A percentile compares a stretch with the other conserved stretches of the same genome.
These are phyloP conservation scores for Hyphopichia burtonii DNA, from an alignment of 1,139 yeast species.

Conservation along the genomic window DNA sequence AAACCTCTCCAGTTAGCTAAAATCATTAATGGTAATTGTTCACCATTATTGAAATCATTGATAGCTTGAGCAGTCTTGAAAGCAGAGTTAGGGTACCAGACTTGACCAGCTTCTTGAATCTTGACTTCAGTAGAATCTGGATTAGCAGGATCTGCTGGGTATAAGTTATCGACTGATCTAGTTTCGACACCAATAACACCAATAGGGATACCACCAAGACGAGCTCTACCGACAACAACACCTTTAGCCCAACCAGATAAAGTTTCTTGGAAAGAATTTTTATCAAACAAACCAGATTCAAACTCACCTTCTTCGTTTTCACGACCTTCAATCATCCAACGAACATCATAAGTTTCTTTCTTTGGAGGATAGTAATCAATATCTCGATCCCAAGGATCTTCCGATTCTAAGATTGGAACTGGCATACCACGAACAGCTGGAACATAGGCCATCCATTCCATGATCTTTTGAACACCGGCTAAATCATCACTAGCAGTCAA, in stretches of 20 bases:
- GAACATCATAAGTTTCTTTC: slow-evolving; percentile 80
- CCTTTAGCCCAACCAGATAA: slow-evolving; percentile 98
- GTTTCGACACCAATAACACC: slow-evolving; percentile 98
- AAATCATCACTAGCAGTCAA: slow-evolving; percentile 93
- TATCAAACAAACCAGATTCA: slow-evolving; percentile 88
- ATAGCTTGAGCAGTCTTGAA: slow-evolving; percentile 99
- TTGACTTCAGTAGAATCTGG: slow-evolving; percentile 87
- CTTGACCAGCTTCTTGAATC: slow-evolving; percentile 97
- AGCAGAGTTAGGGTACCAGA: slow-evolving; percentile 99
- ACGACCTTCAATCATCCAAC: slow-evolving; percentile 93
- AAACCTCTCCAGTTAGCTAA: slow-evolving; percentile 99
- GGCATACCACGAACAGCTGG: slow-evolving; percentile 91
- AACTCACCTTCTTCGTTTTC: slow-evolving; percentile 62
- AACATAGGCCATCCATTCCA: slow-evolving; percentile 94
- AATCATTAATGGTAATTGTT: slow-evolving; percentile 94
- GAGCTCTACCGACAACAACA: slow-evolving; percentile 97
- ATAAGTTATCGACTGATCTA: slow-evolving; percentile 79
- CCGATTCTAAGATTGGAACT: slow-evolving; percentile 82
- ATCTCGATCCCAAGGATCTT: slow-evolving; percentile 91
- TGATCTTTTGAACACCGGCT: slow-evolving; percentile 92
- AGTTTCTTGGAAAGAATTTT: slow-evolving; percentile 94
- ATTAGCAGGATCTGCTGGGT: slow-evolving; percentile 98
- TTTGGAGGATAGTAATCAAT: slow-evolving; percentile 76
- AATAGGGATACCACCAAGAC: slow-evolving; percentile 97
- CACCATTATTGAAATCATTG: slow-evolving; percentile 96